These are phyloP conservation scores for Poterioochromonas sp. DNA, from an alignment of 352 stramenopile species.

Conservation along the genomic window DNA sequence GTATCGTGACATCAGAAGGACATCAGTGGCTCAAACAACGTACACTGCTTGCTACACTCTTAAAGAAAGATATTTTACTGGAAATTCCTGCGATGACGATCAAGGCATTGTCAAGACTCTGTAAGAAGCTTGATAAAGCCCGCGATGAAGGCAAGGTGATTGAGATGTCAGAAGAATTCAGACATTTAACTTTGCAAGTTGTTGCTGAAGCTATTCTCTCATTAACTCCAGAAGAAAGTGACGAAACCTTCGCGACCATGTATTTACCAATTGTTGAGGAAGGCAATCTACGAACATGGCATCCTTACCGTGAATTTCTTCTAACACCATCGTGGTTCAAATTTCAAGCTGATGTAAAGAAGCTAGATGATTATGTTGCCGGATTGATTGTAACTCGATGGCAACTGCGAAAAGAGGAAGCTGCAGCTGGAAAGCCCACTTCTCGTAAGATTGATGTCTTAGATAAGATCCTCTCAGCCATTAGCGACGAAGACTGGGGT, in stretches of 20 bases:
- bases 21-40: conserved; percentile 43
- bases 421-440: conserved; percentile 2
- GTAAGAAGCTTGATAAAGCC: conserved; percentile 43
- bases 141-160: conserved; percentile 27
- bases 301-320: conserved; percentile 43
- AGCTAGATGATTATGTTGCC: conserved; percentile 51
- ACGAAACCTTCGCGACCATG: conserved; percentile 52
- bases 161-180: conserved; percentile 49
- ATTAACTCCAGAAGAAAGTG: conserved; percentile 48
- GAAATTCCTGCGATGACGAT: conserved; percentile 47
- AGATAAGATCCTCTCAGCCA: conserved; percentile 45
- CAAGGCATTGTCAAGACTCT: conserved; percentile 38
- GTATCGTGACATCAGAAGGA: conserved; percentile 47
- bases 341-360: conserved; percentile 45
- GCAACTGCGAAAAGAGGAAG: conserved; percentile 34
- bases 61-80: conserved; percentile 47
- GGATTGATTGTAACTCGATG: conserved; percentile 48
- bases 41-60: conserved; percentile 40
- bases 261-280: conserved; percentile 59
- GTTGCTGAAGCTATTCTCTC: conserved; percentile 51
- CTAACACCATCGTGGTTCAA: conserved; percentile 47
- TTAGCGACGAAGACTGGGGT: conserved; percentile 44
- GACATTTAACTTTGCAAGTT: conserved; percentile 51
- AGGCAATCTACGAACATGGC: conserved; percentile 47
- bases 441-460: conserved; percentile 46